Conservation (phyloP, 139 green algal species). For the Chlorella sorokiniana region DNA sequence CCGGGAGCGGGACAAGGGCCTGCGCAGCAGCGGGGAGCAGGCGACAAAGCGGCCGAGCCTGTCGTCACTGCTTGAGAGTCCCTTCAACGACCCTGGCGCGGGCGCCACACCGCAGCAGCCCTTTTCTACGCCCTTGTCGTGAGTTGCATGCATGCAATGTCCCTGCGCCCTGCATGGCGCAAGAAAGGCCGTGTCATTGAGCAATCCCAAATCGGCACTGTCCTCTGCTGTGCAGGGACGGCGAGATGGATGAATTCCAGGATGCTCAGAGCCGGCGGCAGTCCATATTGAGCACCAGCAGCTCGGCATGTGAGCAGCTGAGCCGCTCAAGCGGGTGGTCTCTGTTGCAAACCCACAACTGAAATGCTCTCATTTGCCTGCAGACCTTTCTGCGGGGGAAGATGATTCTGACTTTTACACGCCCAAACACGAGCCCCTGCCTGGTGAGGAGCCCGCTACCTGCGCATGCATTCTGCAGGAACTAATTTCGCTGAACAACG, state of each 20-base stretch:
- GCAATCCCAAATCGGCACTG: too few species aligned
- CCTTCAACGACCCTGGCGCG: background rate
- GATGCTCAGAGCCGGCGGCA: background rate
- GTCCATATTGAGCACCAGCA: constrained; percentile 11
- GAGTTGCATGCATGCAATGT: background rate
- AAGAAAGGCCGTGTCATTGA: too few species aligned
- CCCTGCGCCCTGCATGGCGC: background rate
- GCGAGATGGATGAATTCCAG: constrained; percentile 20
- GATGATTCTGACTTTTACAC: constrained; percentile 23
- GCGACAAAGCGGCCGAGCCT: background rate
- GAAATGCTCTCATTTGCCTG: background rate
- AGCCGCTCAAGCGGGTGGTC: too few species aligned
- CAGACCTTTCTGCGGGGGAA: constrained; percentile 27
- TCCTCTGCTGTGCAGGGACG: background rate
- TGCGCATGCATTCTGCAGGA: too few species aligned
- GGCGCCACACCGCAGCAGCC: background rate
- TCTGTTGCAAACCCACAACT: too few species aligned
- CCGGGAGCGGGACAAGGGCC: background rate
- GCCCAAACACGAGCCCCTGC: background rate
- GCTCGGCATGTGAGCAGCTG: constrained; percentile 8
- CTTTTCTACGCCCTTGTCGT: background rate
- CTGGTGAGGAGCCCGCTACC: background rate
- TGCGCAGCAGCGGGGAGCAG: background rate
- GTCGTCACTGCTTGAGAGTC: background rate
- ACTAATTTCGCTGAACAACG: background rate